phyloP scores from a whole-genome alignment of 139 green algal species.

The Tetradesmus obliquus region DNA sequence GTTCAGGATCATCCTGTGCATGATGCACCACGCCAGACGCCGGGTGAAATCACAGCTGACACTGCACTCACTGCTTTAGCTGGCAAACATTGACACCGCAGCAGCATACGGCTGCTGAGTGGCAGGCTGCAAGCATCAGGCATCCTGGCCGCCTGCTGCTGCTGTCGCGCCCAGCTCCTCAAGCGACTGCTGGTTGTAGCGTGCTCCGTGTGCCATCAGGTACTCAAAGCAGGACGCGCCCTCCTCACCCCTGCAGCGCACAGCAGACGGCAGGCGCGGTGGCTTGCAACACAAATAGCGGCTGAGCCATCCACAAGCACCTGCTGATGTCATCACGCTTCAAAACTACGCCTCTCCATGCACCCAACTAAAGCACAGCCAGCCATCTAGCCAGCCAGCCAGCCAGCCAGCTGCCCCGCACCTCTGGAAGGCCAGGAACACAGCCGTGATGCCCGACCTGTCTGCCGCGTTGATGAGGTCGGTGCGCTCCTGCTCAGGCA shows the following conservation, averaged over 20 bases:
- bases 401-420: too few relatives aligned
- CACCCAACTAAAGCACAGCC: too few relatives aligned
- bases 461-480: constrained; percentile 58
- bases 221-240: constrained; percentile 46
- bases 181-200: constrained; percentile 50
- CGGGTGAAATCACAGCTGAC: too few relatives aligned
- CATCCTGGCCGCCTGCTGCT: not conserved
- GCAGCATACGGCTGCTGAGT: not conserved
- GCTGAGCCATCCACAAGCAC: too few relatives aligned
- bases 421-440: constrained; percentile 66
- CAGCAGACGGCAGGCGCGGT: not conserved
- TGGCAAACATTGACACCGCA: too few relatives aligned
- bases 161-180: constrained; percentile 25
- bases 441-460: constrained; percentile 62
- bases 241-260: constrained; percentile 44
- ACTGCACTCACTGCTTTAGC: too few relatives aligned
- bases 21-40: too few relatives aligned
- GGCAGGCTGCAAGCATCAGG: not conserved
- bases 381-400: too few relatives aligned
- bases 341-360: too few relatives aligned
- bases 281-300: not conserved
- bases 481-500: constrained; percentile 41
- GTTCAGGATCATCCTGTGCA: too few relatives aligned
- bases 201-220: constrained; percentile 52
- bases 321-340: too few relatives aligned